These are phyloP conservation scores for Taphrina flavorubra DNA, from an alignment of 1,139 yeast genomes.

Conservation along the genomic window DNA sequence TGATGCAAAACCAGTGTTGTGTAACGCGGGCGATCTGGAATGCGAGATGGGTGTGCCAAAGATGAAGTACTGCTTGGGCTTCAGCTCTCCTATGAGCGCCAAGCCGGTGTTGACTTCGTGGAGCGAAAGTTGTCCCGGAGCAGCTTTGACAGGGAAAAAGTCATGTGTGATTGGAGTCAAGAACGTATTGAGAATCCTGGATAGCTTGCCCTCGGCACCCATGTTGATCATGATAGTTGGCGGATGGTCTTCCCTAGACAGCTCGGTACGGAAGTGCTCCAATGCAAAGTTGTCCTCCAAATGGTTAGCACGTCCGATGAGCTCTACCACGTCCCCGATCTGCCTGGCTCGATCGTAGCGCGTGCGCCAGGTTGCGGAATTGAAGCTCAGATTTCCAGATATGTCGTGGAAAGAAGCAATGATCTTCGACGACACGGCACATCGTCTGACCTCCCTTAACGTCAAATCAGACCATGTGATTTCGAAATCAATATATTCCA, in stretches of 20 bases:
- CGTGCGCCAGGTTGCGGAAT: slow-evolving; percentile 71
- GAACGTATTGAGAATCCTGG: slow-evolving; percentile 73
- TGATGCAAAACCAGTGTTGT: slow-evolving; percentile 72
- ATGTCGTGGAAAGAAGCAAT: slow-evolving; percentile 85
- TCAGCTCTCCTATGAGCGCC: slow-evolving; percentile 64
- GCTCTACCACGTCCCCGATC: slow-evolving; percentile 75
- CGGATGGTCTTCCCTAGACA: slow-evolving; percentile 49
- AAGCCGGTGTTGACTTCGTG: slow-evolving; percentile 65
- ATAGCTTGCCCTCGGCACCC: slow-evolving; percentile 76
- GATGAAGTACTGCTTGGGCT: slow-evolving; percentile 68
- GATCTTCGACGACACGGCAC: slow-evolving; percentile 66
- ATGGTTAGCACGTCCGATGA: slow-evolving; percentile 74
- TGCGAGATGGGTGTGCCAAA: slow-evolving; percentile 84
- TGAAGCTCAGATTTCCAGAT: slow-evolving; percentile 68
- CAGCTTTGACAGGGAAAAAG: slow-evolving; percentile 66
- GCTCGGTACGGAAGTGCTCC: slow-evolving; percentile 65
- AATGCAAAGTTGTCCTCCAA: slow-evolving; percentile 72
- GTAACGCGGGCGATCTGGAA: slow-evolving; percentile 86
- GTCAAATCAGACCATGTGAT: slow-evolving; percentile 57
- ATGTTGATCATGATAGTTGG: slow-evolving; percentile 86
- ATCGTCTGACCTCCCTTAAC: slow-evolving; percentile 56
- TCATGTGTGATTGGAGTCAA: slow-evolving; percentile 86
- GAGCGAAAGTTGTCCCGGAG: slow-evolving; percentile 72
- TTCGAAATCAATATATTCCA: slow-evolving; percentile 61
- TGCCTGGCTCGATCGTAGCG: slow-evolving; percentile 70